Evolutionary conservation across 345 rosid species (phyloP).

Genomic region (Gossypium herbaceum): DNA sequence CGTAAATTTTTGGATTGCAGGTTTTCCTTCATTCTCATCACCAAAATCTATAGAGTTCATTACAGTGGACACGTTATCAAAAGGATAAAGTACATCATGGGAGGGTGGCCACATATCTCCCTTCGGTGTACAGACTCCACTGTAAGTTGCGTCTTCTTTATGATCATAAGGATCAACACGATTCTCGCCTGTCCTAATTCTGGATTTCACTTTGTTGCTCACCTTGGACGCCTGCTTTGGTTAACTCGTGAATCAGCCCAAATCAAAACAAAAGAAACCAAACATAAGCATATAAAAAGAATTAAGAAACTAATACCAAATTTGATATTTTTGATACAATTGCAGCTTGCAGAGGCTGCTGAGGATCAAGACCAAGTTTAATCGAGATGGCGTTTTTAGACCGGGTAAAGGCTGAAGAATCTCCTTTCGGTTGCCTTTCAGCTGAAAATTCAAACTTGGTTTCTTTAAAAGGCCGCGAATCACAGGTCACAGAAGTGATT

Average conservation of each 20-base stretch:
- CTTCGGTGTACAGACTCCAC: slow-evolving; percentile 92
- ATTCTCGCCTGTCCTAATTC: slow-evolving; percentile 56
- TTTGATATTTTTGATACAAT: slow-evolving; percentile 83
- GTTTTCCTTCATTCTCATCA: slow-evolving; percentile 72
- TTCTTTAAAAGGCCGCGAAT: slow-evolving; percentile 51
- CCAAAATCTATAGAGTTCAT: slow-evolving; percentile 53
- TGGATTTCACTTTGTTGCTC: slow-evolving; percentile 82
- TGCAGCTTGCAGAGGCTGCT: slow-evolving; percentile 81
- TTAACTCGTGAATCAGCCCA: slow-evolving; percentile 25
- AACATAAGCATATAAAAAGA: slow-evolving; percentile 16
- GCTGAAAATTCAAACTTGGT: slow-evolving; percentile 23
- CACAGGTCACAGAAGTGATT: slow-evolving; percentile 64
- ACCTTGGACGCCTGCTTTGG: slow-evolving; percentile 69
- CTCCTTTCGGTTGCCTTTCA: slow-evolving; percentile 37
- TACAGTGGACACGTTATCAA: slow-evolving; percentile 39
- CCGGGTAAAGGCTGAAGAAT: slow-evolving; percentile 41
- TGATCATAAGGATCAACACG: slow-evolving; percentile 48
- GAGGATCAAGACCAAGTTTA: slow-evolving; percentile 87
- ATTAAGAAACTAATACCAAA: slow-evolving; percentile 44
- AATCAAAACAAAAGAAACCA: neutral
- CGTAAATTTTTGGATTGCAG: slow-evolving; percentile 57
- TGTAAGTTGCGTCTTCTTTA: slow-evolving; percentile 76
- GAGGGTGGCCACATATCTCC: slow-evolving; percentile 53
- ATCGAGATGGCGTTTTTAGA: slow-evolving; percentile 43
- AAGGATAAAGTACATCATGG: slow-evolving; percentile 51